These are phyloP conservation scores for Corynascus novoguineensis DNA, from an alignment of 495 filamentous ascomycete species.

Conservation along the genomic window DNA sequence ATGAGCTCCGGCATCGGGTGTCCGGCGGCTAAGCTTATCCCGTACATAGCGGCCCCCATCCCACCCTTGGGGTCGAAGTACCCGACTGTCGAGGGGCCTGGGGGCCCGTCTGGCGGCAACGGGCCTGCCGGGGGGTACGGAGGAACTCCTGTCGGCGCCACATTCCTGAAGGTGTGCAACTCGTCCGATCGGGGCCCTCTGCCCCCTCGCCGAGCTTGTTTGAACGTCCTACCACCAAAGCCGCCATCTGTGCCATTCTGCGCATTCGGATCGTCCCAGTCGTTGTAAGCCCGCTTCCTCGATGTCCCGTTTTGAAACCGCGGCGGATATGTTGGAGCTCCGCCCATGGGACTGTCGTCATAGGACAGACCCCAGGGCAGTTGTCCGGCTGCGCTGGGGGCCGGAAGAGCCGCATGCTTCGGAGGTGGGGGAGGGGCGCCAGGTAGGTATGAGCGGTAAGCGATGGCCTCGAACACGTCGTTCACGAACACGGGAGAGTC, in stretches of 20 bases:
- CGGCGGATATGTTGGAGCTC: constrained; percentile 8
- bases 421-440: constrained; percentile 44
- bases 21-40: constrained; percentile 24
- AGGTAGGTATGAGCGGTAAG: constrained; percentile 57
- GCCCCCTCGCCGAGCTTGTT: constrained; percentile 67
- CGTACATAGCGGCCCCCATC: constrained; percentile 59
- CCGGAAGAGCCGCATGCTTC: constrained; percentile 18
- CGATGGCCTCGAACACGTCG: constrained; percentile 72
- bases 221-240: constrained; percentile 51
- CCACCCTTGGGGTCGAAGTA: constrained; percentile 57
- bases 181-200: constrained; percentile 45
- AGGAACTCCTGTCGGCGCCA: background rate
- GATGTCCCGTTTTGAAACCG: constrained; percentile 20
- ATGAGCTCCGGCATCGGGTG: constrained; percentile 54
- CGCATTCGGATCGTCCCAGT: constrained; percentile 36
- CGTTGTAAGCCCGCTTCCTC: constrained; percentile 28
- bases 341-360: constrained; percentile 20
- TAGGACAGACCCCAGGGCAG: constrained; percentile 19
- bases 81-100: constrained; percentile 2
- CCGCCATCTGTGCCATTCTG: constrained; percentile 22
- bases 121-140: constrained; percentile 7
- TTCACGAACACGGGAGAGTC: constrained; percentile 75
- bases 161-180: constrained; percentile 15
- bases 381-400: constrained; percentile 20
- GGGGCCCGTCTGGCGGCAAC: background rate